Evolutionary conservation across 306 rosid species (phyloP).

Genomic region (Cicer bijugum): DNA sequence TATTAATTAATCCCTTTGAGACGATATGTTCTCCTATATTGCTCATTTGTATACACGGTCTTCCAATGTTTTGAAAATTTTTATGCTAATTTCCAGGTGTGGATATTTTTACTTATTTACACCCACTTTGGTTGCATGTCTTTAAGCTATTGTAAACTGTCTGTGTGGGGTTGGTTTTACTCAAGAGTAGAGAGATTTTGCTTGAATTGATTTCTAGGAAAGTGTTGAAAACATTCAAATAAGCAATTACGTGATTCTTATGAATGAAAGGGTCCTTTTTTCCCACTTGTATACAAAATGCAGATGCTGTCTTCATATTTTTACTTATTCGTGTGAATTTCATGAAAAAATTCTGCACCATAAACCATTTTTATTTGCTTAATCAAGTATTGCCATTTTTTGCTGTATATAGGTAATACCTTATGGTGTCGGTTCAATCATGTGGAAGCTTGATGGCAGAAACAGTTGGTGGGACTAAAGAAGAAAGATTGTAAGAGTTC

Average conservation of each 20-base stretch:
- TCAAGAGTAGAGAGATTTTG: conserved; percentile 5
- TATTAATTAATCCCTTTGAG: no score
- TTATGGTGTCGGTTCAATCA: conserved; percentile 23
- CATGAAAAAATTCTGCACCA: neutral
- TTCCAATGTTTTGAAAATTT: conserved; percentile 14
- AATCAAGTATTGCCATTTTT: conserved; percentile 34
- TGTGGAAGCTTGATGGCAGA: conserved; percentile 42
- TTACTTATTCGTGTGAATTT: neutral
- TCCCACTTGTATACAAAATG: neutral
- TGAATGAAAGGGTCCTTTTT: neutral
- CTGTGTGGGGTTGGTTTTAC: conserved; percentile 13
- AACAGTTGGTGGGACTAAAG: conserved; percentile 27
- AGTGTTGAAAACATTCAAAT: neutral
- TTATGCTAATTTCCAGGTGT: neutral
- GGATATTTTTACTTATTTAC: conserved; percentile 16
- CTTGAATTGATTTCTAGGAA: neutral
- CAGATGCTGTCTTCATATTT: neutral
- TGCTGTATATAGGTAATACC: conserved; percentile 48
- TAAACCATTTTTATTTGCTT: conserved; percentile 21
- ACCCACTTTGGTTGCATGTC: conserved; percentile 9
- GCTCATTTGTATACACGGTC: conserved; percentile 22
- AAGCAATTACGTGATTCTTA: neutral
- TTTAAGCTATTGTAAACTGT: neutral
- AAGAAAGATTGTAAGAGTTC: conserved; percentile 42
- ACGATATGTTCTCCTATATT: neutral